Conservation (phyloP, 75 land plant species). For the Gnetum montanum region DNA sequence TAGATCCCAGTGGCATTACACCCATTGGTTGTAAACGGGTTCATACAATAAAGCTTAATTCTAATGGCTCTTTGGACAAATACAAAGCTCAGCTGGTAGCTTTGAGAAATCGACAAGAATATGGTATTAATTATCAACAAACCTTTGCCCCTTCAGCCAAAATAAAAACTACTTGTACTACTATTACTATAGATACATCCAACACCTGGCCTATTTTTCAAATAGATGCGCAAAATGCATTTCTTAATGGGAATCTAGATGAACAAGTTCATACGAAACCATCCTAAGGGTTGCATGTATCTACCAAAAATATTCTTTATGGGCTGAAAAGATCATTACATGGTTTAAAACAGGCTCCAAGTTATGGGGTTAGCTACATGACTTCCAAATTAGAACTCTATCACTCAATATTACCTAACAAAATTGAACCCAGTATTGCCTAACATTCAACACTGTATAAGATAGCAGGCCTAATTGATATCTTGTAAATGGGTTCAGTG, state of each 20-base stretch:
- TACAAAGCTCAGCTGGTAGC: conserved; percentile 11
- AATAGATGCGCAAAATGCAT: background rate
- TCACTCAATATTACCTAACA: too few relatives aligned
- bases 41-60: background rate
- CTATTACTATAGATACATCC: conserved; percentile 4
- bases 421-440: too few relatives aligned
- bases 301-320: background rate
- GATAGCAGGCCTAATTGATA: too few relatives aligned
- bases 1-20: background rate
- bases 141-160: too few relatives aligned
- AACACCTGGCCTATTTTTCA: conserved; percentile 6
- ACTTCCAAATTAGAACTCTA: too few relatives aligned
- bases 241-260: too few relatives aligned
- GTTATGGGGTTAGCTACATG: too few relatives aligned
- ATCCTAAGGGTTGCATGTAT: background rate
- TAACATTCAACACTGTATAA: too few relatives aligned
- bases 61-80: conserved; percentile 1
- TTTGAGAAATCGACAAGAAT: background rate
- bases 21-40: background rate
- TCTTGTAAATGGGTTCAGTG: too few relatives aligned
- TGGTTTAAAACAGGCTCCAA: background rate
- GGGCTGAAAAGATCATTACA: background rate
- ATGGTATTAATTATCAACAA: too few relatives aligned
- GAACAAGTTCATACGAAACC: background rate
- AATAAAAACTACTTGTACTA: too few relatives aligned